phyloP scores from a whole-genome alignment of 2,329 filamentous ascomycete species.

The Thelonectria discophora region DNA sequence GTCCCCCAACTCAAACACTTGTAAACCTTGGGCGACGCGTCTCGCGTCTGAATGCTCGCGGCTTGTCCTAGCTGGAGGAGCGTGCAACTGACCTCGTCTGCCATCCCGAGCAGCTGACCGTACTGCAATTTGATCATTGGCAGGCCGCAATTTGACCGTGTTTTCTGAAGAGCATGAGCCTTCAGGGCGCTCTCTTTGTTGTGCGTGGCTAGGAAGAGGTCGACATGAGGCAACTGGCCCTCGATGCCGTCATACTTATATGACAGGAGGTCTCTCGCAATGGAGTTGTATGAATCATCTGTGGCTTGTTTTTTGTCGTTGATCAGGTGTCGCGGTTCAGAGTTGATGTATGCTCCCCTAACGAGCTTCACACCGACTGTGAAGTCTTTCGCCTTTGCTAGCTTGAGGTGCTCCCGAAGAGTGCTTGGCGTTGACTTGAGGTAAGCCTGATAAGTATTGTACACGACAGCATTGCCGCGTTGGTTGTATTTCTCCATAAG shows the following conservation, averaged over 20 bases:
- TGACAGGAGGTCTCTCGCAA: slow-evolving; percentile 57
- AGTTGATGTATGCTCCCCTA: slow-evolving; percentile 63
- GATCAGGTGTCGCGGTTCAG: slow-evolving; percentile 58
- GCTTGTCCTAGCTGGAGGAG: slow-evolving; percentile 1
- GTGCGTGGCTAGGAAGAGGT: slow-evolving; percentile 63
- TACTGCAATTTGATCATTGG: slow-evolving; percentile 3
- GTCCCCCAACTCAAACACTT: slow-evolving; percentile 14
- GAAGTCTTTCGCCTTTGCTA: slow-evolving; percentile 56
- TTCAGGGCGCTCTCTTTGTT: slow-evolving; percentile 50
- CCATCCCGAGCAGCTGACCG: slow-evolving; percentile 17
- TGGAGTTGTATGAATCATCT: slow-evolving; percentile 59
- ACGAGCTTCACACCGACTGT: slow-evolving; percentile 66
- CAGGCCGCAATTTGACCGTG: neutral
- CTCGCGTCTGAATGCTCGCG: neutral
- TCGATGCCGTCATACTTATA: slow-evolving; percentile 19
- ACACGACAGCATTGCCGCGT: slow-evolving; percentile 46
- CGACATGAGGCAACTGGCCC: slow-evolving; percentile 53
- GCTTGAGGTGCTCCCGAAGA: slow-evolving; percentile 55
- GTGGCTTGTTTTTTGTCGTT: slow-evolving; percentile 63
- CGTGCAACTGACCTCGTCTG: slow-evolving; percentile 16
- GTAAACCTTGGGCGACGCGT: slow-evolving; percentile 4
- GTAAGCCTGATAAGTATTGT: slow-evolving; percentile 66
- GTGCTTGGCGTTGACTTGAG: slow-evolving; percentile 56
- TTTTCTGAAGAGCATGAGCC: slow-evolving; percentile 4
- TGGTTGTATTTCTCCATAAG: slow-evolving; percentile 52